Base-by-base conservation (phyloP, 2,329 filamentous ascomycete species). In the Gliomastix tumulicola region DNA sequence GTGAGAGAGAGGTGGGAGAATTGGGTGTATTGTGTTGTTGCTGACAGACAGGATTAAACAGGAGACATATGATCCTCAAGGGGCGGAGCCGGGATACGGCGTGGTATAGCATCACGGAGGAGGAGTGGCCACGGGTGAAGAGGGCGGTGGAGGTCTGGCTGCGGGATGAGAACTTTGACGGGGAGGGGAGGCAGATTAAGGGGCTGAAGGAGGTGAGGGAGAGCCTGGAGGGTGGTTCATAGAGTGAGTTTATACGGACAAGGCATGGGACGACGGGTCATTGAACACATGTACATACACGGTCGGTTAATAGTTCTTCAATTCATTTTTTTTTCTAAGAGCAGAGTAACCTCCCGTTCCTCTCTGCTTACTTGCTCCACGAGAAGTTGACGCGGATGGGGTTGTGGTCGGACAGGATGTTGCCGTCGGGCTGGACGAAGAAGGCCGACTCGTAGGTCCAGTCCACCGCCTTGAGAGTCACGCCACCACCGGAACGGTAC, bases 321-420 rank as follows among this genome's bases (percentile, higher is more conserved):
- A n/a, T n/a, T n/a, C n/a, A n/a, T n/a, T n/a, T n/a, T n/a, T n/a
- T n/a, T n/a, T n/a, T n/a, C n/a, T n/a, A n/a, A n/a, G n/a, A n/a
- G n/a, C n/a, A n/a, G n/a, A n/a, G n/a, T n/a, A n/a, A 30, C 13
- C 51, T 58, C 10, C 54, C 55, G 2, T n/a, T n/a, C n/a, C n/a
- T n/a, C n/a, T n/a, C n/a, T n/a, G n/a, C n/a, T n/a, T n/a, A n/a
- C n/a, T n/a, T n/a, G n/a, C n/a, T n/a, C 66, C 67, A 68, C 45
- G 62, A 58, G 49, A 79, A 68, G 47, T 70, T 60, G n/a, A 74
- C 69, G n/a, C 65, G 58, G 38, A 84, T 61, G 2, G 78, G 77
- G 54, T 83, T 80, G 50, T 84, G 79, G 51, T 84, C 79, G 2
- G 72, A 73, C 19, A 84, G 60, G 15, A 80, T 62, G 41, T 52